Conservation (phyloP, 768 basidiomycete species). For the Suillus paluster region DNA sequence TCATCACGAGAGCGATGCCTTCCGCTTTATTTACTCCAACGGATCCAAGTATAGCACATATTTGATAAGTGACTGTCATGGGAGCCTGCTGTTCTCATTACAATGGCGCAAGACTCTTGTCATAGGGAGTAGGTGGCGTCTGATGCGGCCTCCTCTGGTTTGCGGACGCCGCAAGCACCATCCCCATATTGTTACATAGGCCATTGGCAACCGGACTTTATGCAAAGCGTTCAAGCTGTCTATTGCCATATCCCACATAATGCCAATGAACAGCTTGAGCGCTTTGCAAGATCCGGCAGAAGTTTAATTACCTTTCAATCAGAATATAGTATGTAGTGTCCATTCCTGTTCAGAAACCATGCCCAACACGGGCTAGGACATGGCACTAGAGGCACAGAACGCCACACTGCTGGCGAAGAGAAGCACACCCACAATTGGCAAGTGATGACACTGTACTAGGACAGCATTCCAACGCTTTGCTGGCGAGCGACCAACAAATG, state of each 20-base stretch:
- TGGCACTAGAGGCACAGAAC: not conserved
- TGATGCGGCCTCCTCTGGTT: not conserved
- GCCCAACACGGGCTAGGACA: too few species aligned
- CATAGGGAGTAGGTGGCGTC: not conserved
- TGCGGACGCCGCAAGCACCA: slow-evolving; percentile 2
- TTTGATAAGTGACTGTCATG: not conserved
- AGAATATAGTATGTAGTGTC: not conserved
- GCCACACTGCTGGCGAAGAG: slow-evolving; percentile 2
- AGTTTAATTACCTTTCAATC: slow-evolving; percentile 1
- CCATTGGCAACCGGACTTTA: not conserved
- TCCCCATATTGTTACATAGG: not conserved
- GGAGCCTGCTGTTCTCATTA: not conserved
- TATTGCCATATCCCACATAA: not conserved
- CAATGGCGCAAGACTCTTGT: not conserved
- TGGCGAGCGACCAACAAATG: not conserved
- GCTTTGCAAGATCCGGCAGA: not conserved
- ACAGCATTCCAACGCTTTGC: not conserved
- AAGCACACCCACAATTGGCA: not conserved
- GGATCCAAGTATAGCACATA: not conserved
- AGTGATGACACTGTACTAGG: not conserved
- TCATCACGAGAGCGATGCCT: not conserved
- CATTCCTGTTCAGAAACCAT: not conserved
- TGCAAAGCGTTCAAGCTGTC: too few species aligned
- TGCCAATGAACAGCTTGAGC: not conserved
- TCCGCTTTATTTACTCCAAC: not conserved